phyloP scores from a whole-genome alignment of 331 rosid species.

The Cucumis variabilis region DNA sequence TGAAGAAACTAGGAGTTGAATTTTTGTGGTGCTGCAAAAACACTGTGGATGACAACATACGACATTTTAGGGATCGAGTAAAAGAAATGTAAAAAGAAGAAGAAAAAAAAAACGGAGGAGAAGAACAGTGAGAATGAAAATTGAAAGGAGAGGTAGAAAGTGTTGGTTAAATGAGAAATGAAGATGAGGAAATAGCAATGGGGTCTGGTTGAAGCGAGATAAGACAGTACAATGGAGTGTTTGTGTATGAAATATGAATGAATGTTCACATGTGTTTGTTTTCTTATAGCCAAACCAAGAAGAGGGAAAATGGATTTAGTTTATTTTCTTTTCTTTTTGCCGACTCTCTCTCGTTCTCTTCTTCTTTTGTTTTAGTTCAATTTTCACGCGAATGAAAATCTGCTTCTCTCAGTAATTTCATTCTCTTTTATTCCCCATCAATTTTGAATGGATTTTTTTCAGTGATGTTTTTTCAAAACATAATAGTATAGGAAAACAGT shows the following conservation, averaged over 20 bases:
- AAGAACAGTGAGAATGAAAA: neutral
- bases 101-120: neutral
- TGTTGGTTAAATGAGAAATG: neutral
- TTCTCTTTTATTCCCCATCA: too few species aligned
- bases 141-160: neutral
- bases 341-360: too few species aligned
- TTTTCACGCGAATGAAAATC: too few species aligned
- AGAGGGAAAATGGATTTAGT: too few species aligned
- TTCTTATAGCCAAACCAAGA: neutral
- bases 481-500: too few species aligned
- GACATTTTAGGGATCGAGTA: conserved; percentile 17
- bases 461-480: too few species aligned
- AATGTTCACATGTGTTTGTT: neutral
- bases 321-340: too few species aligned
- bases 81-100: neutral
- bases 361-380: too few species aligned
- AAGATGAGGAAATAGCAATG: neutral
- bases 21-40: neutral
- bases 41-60: neutral
- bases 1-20: neutral
- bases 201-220: neutral
- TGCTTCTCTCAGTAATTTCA: too few species aligned
- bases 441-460: too few species aligned
- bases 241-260: too few species aligned
- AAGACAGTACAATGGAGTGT: conserved; percentile 19